Evolutionary conservation across 2,329 filamentous ascomycete genomes (phyloP).

Genomic region (Didymella sp.): DNA sequence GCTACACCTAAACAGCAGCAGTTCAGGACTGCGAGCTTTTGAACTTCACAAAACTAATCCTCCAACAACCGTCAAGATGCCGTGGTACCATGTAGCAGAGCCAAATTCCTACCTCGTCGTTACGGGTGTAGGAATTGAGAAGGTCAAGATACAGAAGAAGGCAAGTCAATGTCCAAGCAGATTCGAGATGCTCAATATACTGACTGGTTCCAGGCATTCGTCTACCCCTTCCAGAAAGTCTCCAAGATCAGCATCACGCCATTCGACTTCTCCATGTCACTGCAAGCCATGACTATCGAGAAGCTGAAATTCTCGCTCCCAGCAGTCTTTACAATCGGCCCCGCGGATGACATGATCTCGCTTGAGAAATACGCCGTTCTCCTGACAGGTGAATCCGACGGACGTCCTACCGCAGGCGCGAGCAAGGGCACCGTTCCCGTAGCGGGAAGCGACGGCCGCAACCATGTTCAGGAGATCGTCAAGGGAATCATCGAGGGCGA

Average conservation of each 20-base stretch:
- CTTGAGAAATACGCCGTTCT: conserved; percentile 85
- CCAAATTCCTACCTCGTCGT: conserved; percentile 88
- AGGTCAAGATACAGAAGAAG: conserved; percentile 80
- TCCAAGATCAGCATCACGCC: conserved; percentile 67
- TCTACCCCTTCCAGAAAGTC: conserved; percentile 50
- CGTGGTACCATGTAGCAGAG: conserved; percentile 72
- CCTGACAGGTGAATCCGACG: conserved; percentile 68
- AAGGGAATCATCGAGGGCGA: conserved; percentile 92
- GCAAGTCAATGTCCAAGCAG: conserved; percentile 43
- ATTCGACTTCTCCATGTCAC: conserved; percentile 81
- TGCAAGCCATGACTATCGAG: conserved; percentile 89
- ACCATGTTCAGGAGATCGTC: conserved; percentile 82
- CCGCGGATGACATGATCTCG: conserved; percentile 72
- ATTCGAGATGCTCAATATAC: conserved; percentile 38
- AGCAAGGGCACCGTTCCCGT: conserved; percentile 50
- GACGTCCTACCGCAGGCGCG: conserved; percentile 45
- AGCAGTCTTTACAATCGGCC: conserved; percentile 85
- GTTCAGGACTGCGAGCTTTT: background rate
- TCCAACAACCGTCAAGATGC: conserved; percentile 30
- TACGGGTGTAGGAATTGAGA: conserved; percentile 77
- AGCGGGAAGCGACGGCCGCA: conserved; percentile 53
- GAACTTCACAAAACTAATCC: background rate
- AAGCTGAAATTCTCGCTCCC: conserved; percentile 84
- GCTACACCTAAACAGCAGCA: background rate
- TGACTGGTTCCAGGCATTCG: conserved; percentile 37